Base-by-base conservation (phyloP, 257 asterid species). In the Solanum commersonii region DNA sequence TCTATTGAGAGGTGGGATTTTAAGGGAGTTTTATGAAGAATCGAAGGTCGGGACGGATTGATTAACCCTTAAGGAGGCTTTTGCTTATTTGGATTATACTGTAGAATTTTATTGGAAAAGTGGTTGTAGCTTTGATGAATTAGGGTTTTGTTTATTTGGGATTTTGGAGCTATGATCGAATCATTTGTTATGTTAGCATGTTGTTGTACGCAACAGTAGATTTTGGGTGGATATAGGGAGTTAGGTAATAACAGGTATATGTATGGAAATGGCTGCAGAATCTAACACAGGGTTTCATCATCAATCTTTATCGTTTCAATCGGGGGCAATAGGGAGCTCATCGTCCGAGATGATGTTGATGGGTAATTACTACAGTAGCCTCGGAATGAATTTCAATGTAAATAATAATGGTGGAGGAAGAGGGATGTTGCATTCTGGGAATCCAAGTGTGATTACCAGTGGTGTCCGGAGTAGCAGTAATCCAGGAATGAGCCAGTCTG, bases 201-300 rank as follows among this genome's bases (percentile, higher is more conserved):
- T 77, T 38, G 22, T 77, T 77, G 59, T 77, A 77, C 1, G 33
- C 13, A 7, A 8, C 29, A 23, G 63, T 78, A 13, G 37, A 42
- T 78, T 78, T 10, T 78, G 60, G 7, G 84, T 78, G 60, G 35
- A 78, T 25, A 40, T 40, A 42, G 60, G 37, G 37, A 78, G 25
- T 78, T 78, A 78, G 63, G 63, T 78, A n/a, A 25, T 29, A n/a
- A 25, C 29, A 42, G 68, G 40, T 81, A 46, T 16, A 81, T 81
- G 40, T 81, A 81, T 81, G 87, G 86, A 68, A 90, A 94, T 94
- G 98, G 94, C 97, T 71, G 92, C 94, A 46, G 95, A 94, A 44
- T 91, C 95, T 42, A 92, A 92, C 90, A 90, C 91, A 63, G 94
- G 94, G 81, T 93, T 93, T 86, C 92, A 92, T 46, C 85, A 46